Evolutionary conservation across 306 rosid genomes (phyloP).

Genomic region (Vicia villosa): DNA sequence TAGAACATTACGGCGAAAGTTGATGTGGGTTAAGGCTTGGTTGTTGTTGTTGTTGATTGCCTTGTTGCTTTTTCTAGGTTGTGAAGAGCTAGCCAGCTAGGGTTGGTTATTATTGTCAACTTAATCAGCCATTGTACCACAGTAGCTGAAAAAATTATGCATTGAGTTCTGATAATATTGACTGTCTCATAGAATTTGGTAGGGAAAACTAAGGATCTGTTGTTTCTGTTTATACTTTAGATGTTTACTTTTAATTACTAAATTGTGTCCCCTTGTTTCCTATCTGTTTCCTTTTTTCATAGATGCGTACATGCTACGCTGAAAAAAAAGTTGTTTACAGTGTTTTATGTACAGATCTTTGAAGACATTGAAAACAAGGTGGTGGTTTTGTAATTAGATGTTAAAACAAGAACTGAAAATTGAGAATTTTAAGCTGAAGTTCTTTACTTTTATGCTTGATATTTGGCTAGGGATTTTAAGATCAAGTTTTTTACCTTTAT

Average conservation of each 20-base stretch:
- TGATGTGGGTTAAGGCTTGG: no score
- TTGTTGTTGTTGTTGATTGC: not conserved
- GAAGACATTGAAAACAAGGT: not conserved
- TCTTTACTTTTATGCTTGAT: constrained; percentile 4
- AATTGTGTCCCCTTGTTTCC: not conserved
- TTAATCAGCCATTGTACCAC: not conserved
- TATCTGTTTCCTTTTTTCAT: not conserved
- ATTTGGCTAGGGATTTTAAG: not conserved
- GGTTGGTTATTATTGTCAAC: not conserved
- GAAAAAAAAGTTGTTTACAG: not conserved
- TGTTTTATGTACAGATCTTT: no score
- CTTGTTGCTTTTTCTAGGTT: not conserved
- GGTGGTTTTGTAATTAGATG: not conserved
- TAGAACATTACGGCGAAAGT: no score
- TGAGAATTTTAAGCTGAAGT: constrained; percentile 1
- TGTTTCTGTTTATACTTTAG: not conserved
- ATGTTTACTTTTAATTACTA: not conserved
- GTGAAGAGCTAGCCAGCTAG: not conserved
- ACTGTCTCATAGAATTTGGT: not conserved
- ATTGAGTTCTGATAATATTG: no score
- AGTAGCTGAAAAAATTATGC: no score
- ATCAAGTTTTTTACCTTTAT: constrained; percentile 12
- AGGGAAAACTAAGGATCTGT: not conserved
- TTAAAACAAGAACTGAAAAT: not conserved
- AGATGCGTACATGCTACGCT: not conserved